phyloP scores from a whole-genome alignment of 2,329 filamentous ascomycete genomes.

The Macrophomina pseudophaseolina region DNA sequence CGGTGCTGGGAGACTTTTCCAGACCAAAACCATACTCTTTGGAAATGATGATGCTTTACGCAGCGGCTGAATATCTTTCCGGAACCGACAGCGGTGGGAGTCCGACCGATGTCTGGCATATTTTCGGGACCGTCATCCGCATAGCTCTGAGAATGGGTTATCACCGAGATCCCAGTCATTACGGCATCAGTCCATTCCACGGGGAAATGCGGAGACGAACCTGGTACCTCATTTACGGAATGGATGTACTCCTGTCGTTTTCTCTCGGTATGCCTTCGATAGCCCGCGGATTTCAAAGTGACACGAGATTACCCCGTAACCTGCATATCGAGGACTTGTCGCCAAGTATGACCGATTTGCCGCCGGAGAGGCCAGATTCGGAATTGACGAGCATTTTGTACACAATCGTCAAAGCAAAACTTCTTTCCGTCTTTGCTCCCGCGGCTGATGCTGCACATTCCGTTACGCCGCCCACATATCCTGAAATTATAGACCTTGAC shows the following conservation, averaged over 20 bases:
- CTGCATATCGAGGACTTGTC: conserved; percentile 53
- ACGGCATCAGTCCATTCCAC: conserved; percentile 48
- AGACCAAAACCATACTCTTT: conserved; percentile 37
- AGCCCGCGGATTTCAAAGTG: conserved; percentile 48
- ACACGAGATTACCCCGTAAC: conserved; percentile 52
- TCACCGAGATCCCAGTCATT: conserved; percentile 53
- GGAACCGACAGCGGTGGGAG: conserved; percentile 37
- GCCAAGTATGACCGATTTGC: conserved; percentile 40
- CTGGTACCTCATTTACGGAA: conserved; percentile 51
- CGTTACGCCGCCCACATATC: conserved; percentile 42
- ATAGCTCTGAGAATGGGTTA: conserved; percentile 51
- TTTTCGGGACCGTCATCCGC: conserved; percentile 46
- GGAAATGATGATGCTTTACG: conserved; percentile 32
- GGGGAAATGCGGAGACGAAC: conserved; percentile 54
- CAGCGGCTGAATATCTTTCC: conserved; percentile 33
- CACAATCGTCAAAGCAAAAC: conserved; percentile 23
- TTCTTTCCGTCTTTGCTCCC: conserved; percentile 25
- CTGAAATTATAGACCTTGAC: conserved; percentile 47
- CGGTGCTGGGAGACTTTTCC: conserved; percentile 40
- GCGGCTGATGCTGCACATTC: conserved; percentile 47
- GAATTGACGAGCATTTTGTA: conserved; percentile 27
- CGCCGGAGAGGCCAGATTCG: conserved; percentile 31
- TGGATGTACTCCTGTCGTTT: conserved; percentile 54
- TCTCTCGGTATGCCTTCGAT: conserved; percentile 57
- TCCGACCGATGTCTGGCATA: conserved; percentile 47